Percentiles rank a stretch among this genome's conserved stretches.
phyloP scores from a whole-genome alignment of 2,329 filamentous ascomycete species.

The Colletotrichum costaricense region DNA sequence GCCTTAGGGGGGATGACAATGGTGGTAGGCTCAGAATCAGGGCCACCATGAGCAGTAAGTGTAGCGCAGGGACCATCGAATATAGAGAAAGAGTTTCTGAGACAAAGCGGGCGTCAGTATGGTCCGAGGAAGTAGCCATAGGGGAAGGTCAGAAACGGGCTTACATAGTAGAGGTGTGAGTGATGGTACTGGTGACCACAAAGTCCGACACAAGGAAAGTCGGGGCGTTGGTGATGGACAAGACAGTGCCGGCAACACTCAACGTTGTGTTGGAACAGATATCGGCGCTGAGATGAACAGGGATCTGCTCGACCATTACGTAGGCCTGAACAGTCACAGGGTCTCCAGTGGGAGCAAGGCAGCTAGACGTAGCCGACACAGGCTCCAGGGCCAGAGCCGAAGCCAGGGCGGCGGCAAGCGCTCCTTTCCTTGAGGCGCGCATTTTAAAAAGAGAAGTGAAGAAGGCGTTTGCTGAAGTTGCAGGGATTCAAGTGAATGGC shows the following conservation, averaged over 20 bases:
- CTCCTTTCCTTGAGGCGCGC: neutral
- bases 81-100: neutral
- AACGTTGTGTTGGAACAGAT: conserved; percentile 21
- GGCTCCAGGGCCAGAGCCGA: neutral
- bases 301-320: conserved; percentile 1
- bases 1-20: neutral
- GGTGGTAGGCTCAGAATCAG: neutral
- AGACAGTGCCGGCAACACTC: conserved; percentile 6
- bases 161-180: conserved; percentile 16
- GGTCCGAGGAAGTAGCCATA: neutral
- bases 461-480: neutral
- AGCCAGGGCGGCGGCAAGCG: neutral
- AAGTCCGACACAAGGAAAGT: conserved; percentile 16
- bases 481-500: neutral
- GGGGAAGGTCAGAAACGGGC: neutral
- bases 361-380: neutral
- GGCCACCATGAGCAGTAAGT: neutral
- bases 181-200: conserved; percentile 13
- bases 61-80: neutral
- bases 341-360: neutral
- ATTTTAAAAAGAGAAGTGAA: neutral
- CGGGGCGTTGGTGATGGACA: conserved; percentile 18
- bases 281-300: conserved; percentile 1
- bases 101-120: neutral
- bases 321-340: neutral